Evolutionary conservation across 1,284 basidiomycete species (phyloP).

Genomic region (Cryptococcus sp.): DNA sequence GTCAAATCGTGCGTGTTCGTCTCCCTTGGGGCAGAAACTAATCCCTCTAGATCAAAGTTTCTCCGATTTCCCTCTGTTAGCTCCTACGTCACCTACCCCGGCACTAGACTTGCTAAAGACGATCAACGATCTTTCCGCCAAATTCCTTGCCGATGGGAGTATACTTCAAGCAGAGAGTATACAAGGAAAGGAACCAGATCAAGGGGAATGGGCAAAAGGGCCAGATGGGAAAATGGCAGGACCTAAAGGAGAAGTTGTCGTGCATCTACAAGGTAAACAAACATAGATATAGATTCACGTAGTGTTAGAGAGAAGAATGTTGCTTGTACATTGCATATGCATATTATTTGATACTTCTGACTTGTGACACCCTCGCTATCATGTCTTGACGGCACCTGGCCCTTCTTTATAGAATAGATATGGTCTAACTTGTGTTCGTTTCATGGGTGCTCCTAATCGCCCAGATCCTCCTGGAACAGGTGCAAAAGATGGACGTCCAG

Average conservation of each 20-base stretch:
- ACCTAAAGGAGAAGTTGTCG: slow-evolving; percentile 23
- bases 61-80: slow-evolving; percentile 40
- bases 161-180: slow-evolving; percentile 13
- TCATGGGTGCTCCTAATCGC: slow-evolving; percentile 10
- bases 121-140: slow-evolving; percentile 31
- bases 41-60: slow-evolving; percentile 36
- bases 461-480: background rate
- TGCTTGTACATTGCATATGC: background rate
- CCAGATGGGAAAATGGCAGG: slow-evolving; percentile 24
- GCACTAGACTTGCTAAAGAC: slow-evolving; percentile 18
- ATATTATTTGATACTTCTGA: background rate
- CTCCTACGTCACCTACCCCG: slow-evolving; percentile 14
- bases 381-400: slow-evolving; percentile 9
- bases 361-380: background rate
- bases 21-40: background rate
- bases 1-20: slow-evolving; percentile 29
- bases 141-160: slow-evolving; percentile 19
- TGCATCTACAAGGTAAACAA: slow-evolving; percentile 24
- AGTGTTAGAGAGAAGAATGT: too few species aligned
- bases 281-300: background rate
- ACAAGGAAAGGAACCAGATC: slow-evolving; percentile 19
- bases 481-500: background rate
- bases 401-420: slow-evolving; percentile 25
- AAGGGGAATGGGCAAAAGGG: slow-evolving; percentile 18
- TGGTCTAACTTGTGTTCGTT: slow-evolving; percentile 18